phyloP scores from a whole-genome alignment of 2,329 filamentous ascomycete genomes.

The Fusarium sp. region DNA sequence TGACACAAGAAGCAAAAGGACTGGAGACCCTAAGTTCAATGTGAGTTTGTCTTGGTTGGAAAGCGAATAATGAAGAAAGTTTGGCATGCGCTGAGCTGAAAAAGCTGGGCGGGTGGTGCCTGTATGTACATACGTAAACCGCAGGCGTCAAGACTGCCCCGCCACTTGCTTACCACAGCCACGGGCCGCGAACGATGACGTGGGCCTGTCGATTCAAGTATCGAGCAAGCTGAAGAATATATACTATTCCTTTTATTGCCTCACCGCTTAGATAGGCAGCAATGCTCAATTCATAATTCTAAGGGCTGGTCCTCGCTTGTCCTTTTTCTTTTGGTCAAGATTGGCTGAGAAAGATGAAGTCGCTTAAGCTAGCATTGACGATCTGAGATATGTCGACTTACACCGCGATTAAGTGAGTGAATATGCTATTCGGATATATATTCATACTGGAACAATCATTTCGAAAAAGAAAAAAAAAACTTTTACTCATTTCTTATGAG shows the following conservation, averaged over 20 bases:
- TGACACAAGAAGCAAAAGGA: not conserved
- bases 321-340: not conserved
- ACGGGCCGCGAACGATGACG: slow-evolving; percentile 45
- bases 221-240: not conserved
- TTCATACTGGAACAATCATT: not conserved
- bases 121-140: not conserved
- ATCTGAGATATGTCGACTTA: slow-evolving; percentile 16
- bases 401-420: not conserved
- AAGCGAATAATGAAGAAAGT: slow-evolving; percentile 11
- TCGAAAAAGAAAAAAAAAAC: no score
- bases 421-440: not conserved
- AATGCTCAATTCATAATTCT: not conserved
- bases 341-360: not conserved
- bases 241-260: not conserved
- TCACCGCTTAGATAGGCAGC: slow-evolving; percentile 9
- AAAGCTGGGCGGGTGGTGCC: slow-evolving; percentile 5
- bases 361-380: not conserved
- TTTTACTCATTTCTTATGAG: no score
- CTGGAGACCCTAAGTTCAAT: not conserved
- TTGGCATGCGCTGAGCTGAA: slow-evolving; percentile 31
- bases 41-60: not conserved
- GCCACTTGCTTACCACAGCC: slow-evolving; percentile 37
- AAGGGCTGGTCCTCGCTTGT: not conserved
- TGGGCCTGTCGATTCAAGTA: slow-evolving; percentile 26
- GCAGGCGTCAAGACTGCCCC: slow-evolving; percentile 19